Percentiles rank a stretch among this genome's conserved stretches.
Evolutionary conservation across 2,329 filamentous ascomycete species (phyloP).

Genomic region (Metarhizium robertsii): DNA sequence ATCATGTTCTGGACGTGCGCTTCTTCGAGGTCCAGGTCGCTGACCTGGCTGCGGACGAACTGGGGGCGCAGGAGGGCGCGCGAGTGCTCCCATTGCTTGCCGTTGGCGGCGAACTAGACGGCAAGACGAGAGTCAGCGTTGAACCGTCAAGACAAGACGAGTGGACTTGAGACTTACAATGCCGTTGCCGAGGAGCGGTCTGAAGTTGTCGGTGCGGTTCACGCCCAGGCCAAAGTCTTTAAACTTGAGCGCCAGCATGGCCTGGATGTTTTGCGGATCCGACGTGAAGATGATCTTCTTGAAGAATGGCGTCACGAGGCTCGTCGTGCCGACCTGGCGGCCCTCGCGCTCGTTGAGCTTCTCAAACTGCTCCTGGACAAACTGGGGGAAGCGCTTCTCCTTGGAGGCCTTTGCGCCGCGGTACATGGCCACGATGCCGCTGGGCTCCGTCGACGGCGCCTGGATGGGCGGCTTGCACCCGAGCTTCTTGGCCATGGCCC

Average conservation of each 20-base stretch:
- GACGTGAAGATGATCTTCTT: slow-evolving; percentile 12
- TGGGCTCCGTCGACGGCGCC: slow-evolving; percentile 8
- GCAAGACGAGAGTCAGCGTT: neutral
- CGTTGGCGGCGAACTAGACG: slow-evolving; percentile 23
- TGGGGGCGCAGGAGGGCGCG: slow-evolving; percentile 29
- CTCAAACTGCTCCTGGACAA: slow-evolving; percentile 4
- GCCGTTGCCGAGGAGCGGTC: slow-evolving; percentile 33
- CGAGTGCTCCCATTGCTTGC: slow-evolving; percentile 27
- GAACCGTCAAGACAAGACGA: neutral
- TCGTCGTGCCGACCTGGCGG: slow-evolving; percentile 11
- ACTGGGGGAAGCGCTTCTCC: slow-evolving; percentile 10
- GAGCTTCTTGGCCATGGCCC: slow-evolving; percentile 7
- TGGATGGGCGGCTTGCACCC: slow-evolving; percentile 10
- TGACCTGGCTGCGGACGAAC: slow-evolving; percentile 32
- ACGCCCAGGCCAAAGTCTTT: slow-evolving; percentile 17
- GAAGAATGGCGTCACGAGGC: slow-evolving; percentile 11
- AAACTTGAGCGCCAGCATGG: slow-evolving; percentile 16
- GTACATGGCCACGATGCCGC: slow-evolving; percentile 8
- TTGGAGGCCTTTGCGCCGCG: slow-evolving; percentile 8
- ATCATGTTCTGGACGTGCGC: slow-evolving; percentile 23
- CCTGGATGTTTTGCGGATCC: slow-evolving; percentile 18
- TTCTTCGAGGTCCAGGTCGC: slow-evolving; percentile 32
- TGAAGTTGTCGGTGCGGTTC: slow-evolving; percentile 16
- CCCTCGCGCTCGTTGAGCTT: slow-evolving; percentile 4
- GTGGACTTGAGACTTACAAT: slow-evolving; percentile 14